A percentile compares a stretch with the other conserved stretches of the same genome.
phyloP scores from a whole-genome alignment of 768 basidiomycete species.

The Mycena amicta region DNA sequence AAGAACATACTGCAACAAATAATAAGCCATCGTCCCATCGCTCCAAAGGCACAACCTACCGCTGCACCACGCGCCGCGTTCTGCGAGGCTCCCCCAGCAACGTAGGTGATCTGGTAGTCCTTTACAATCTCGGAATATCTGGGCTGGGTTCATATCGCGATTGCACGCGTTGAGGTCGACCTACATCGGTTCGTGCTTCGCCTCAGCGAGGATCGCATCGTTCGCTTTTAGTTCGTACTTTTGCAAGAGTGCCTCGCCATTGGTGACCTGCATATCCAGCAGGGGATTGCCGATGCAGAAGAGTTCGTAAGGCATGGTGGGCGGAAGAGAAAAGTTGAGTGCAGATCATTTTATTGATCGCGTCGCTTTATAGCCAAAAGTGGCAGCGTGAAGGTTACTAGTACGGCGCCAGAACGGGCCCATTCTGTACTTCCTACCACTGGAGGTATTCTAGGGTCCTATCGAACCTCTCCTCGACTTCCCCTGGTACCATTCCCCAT shows the following conservation, averaged over 20 bases:
- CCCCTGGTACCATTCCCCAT: too few species aligned
- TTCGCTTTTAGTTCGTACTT: conserved; percentile 93
- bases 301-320: conserved; percentile 49
- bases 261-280: conserved; percentile 91
- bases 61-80: conserved; percentile 97
- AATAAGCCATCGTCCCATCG: conserved; percentile 14
- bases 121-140: conserved; percentile 90
- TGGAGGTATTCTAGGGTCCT: too few species aligned
- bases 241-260: conserved; percentile 80
- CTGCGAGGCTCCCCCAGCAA: conserved; percentile 96
- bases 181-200: conserved; percentile 86
- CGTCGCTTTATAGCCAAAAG: too few species aligned
- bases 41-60: conserved; percentile 48
- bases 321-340: not conserved
- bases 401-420: too few species aligned
- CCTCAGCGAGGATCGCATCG: conserved; percentile 93
- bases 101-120: conserved; percentile 79
- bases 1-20: conserved; percentile 77
- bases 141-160: conserved; percentile 9
- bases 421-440: too few species aligned
- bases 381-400: too few species aligned
- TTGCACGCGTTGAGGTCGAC: conserved; percentile 24
- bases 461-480: too few species aligned
- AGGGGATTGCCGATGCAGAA: conserved; percentile 96
- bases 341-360: too few species aligned